Conservation (phyloP, 2,329 filamentous ascomycete species). For the Penicillium sp. region DNA sequence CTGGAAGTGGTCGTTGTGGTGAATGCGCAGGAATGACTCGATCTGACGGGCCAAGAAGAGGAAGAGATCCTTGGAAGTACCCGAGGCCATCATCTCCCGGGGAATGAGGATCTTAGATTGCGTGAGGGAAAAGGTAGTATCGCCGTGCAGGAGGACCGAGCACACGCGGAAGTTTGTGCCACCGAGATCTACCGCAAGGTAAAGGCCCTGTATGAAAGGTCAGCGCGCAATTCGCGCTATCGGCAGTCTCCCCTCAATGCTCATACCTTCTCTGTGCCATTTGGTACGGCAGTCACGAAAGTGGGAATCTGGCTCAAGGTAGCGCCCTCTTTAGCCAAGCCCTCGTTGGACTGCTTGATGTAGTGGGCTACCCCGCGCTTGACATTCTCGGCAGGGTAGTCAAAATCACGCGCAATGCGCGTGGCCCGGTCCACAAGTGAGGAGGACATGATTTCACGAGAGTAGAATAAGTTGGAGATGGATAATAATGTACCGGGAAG, state of each 20-base stretch:
- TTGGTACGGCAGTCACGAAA: constrained; percentile 91
- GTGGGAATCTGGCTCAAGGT: constrained; percentile 94
- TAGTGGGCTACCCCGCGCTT: constrained; percentile 81
- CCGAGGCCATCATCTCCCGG: constrained; percentile 81
- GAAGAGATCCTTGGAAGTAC: constrained; percentile 83
- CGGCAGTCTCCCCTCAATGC: neutral
- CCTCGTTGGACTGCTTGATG: constrained; percentile 81
- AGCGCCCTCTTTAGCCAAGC: constrained; percentile 70
- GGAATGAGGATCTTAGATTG: constrained; percentile 92
- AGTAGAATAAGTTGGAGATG: constrained; percentile 2
- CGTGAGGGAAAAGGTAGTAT: constrained; percentile 89
- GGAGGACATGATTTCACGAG: constrained; percentile 30
- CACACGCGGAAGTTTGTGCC: constrained; percentile 98
- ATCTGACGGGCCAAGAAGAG: constrained; percentile 90
- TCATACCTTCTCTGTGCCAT: constrained; percentile 90
- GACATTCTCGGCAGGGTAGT: constrained; percentile 73
- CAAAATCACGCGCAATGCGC: constrained; percentile 78
- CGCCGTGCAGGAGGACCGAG: constrained; percentile 87
- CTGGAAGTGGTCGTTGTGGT: constrained; percentile 84
- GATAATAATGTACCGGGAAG: neutral
- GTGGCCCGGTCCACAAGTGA: constrained; percentile 64
- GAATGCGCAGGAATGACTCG: constrained; percentile 76
- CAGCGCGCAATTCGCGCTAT: constrained; percentile 11
- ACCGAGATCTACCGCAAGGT: constrained; percentile 94
- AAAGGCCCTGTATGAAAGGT: constrained; percentile 64